A percentile compares a stretch with the other conserved stretches of the same genome.
These are phyloP conservation scores for Cyberlindnera euphorbiiphila DNA, from an alignment of 805 yeast genomes.

Conservation along the genomic window DNA sequence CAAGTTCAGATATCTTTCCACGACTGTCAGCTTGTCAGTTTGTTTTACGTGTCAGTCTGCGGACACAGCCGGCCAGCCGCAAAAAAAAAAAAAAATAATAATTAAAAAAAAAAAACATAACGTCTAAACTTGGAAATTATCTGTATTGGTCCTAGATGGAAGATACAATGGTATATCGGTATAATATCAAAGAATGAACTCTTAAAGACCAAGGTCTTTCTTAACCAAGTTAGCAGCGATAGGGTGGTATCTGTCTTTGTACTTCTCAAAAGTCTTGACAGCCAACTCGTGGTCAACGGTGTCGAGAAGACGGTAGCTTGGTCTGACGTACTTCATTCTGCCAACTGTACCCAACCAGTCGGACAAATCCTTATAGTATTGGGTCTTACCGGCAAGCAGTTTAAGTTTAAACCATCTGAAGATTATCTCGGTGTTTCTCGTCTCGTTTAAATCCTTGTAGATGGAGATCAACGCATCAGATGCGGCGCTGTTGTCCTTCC, in stretches of 20 bases:
- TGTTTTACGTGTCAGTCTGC: constrained; percentile 1
- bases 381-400: constrained; percentile 46
- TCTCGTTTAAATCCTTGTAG: constrained; percentile 39
- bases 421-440: constrained; percentile 76
- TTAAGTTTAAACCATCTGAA: constrained; percentile 75
- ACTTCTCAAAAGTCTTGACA: constrained; percentile 54
- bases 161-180: neutral
- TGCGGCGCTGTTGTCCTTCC: constrained; percentile 32
- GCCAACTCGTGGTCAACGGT: constrained; percentile 66
- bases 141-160: neutral
- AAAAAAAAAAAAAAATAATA: constrained; percentile 1
- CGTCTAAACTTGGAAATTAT: neutral
- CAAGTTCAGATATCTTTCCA: neutral
- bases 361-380: constrained; percentile 53
- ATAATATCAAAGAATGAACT: too few relatives aligned
- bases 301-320: constrained; percentile 68
- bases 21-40: too few relatives aligned
- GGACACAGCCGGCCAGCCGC: neutral
- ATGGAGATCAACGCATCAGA: constrained; percentile 33
- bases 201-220: constrained; percentile 61
- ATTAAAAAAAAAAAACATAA: neutral
- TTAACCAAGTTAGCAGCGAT: constrained; percentile 79
- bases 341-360: constrained; percentile 90
- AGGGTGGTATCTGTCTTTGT: constrained; percentile 69
- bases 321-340: constrained; percentile 91